These are phyloP conservation scores for Penicillium cinerascens DNA, from an alignment of 495 filamentous ascomycete species.

Conservation along the genomic window DNA sequence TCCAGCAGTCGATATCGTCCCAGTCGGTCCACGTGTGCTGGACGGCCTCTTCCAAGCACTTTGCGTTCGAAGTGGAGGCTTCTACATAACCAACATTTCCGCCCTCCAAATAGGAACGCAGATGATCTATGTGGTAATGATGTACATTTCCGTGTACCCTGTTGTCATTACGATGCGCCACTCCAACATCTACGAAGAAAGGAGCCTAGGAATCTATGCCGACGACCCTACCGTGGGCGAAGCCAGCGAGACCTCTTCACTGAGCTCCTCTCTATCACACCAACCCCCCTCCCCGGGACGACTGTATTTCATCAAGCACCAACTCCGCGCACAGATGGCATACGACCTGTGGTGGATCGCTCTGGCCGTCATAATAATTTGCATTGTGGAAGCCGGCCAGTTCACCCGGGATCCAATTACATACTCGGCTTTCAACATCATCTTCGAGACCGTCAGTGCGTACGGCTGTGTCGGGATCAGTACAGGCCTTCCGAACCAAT, in stretches of 20 bases:
- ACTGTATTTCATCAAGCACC: constrained; percentile 66
- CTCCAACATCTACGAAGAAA: constrained; percentile 92
- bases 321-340: constrained; percentile 53
- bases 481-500: constrained; percentile 56
- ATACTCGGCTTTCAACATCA: constrained; percentile 59
- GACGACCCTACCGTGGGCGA: constrained; percentile 30
- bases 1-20: constrained; percentile 47
- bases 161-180: constrained; percentile 83
- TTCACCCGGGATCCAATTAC: constrained; percentile 30
- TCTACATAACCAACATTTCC: constrained; percentile 67
- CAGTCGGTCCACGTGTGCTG: constrained; percentile 62
- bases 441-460: constrained; percentile 83
- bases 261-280: not conserved
- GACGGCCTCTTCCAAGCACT: constrained; percentile 80
- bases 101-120: constrained; percentile 78
- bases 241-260: constrained; percentile 31
- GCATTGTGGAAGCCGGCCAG: constrained; percentile 65
- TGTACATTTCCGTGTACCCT: constrained; percentile 93
- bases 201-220: constrained; percentile 73
- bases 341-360: constrained; percentile 92
- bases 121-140: constrained; percentile 88
- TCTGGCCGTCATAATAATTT: constrained; percentile 75
- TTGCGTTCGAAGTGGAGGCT: constrained; percentile 79
- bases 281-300: constrained; percentile 53
- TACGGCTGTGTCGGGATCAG: constrained; percentile 86